Conservation (phyloP, 1,284 basidiomycete genomes). For the Cryptococcus floricola region DNA sequence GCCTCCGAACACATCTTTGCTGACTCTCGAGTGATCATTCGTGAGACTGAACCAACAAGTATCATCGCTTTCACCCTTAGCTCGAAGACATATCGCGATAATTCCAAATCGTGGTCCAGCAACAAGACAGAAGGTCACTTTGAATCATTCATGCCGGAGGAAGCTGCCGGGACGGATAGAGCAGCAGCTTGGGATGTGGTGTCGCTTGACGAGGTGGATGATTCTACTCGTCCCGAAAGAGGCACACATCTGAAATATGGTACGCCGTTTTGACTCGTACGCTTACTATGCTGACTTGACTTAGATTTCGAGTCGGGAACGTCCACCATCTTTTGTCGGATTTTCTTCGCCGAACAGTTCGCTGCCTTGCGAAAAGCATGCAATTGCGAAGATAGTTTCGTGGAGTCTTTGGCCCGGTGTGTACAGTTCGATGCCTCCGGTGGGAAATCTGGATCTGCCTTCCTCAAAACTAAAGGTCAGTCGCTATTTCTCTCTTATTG, state of each 20-base stretch:
- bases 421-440: constrained; percentile 95
- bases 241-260: constrained; percentile 50
- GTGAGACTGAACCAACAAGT: constrained; percentile 96
- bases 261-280: constrained; percentile 13
- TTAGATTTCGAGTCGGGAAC: constrained; percentile 83
- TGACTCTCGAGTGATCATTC: constrained; percentile 90
- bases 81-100: constrained; percentile 81
- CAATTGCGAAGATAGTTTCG: constrained; percentile 87
- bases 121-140: constrained; percentile 55
- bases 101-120: constrained; percentile 31
- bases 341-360: constrained; percentile 96
- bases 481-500: constrained; percentile 38
- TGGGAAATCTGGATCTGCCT: constrained; percentile 94
- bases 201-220: constrained; percentile 53
- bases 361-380: constrained; percentile 88
- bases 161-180: constrained; percentile 17
- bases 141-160: constrained; percentile 38
- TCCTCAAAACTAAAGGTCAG: constrained; percentile 87
- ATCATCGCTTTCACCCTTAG: constrained; percentile 94
- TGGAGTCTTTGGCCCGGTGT: constrained; percentile 89
- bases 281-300: not conserved
- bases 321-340: constrained; percentile 90
- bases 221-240: constrained; percentile 28
- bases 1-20: constrained; percentile 81
- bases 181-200: constrained; percentile 81